Conservation (phyloP, 306 rosid genomes). For the Trifolium repens region DNA sequence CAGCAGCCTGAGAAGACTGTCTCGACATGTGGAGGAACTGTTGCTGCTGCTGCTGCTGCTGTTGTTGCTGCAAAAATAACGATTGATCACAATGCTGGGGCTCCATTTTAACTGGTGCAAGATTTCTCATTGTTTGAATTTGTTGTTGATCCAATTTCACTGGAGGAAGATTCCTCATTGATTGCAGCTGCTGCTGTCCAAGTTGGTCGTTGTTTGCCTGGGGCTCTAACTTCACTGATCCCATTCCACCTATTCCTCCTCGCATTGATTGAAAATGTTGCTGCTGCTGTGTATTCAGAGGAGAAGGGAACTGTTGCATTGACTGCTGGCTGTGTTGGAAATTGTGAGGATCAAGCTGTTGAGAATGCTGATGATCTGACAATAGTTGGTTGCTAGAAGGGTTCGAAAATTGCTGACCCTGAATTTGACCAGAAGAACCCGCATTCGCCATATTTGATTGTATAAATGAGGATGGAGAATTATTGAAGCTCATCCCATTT, state of each 20-base stretch:
- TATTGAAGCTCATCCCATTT: slow-evolving; percentile 71
- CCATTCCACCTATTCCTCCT: slow-evolving; percentile 72
- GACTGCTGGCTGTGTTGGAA: slow-evolving; percentile 87
- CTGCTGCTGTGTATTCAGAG: slow-evolving; percentile 66
- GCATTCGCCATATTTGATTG: slow-evolving; percentile 70
- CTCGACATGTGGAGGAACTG: slow-evolving; percentile 87
- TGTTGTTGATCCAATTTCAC: slow-evolving; percentile 89
- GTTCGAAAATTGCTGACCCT: slow-evolving; percentile 80
- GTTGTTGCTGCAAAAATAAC: slow-evolving; percentile 72
- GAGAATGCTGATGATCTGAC: slow-evolving; percentile 82
- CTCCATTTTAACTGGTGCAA: slow-evolving; percentile 74
- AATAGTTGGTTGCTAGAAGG: slow-evolving; percentile 71
- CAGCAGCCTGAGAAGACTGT: slow-evolving; percentile 86
- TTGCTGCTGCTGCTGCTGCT: slow-evolving; percentile 56
- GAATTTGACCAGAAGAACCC: slow-evolving; percentile 77
- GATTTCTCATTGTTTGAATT: slow-evolving; percentile 60
- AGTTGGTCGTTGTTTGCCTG: slow-evolving; percentile 76
- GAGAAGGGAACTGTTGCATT: slow-evolving; percentile 84
- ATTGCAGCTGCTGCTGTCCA: slow-evolving; percentile 72
- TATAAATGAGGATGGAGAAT: slow-evolving; percentile 63
- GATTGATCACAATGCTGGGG: slow-evolving; percentile 85
- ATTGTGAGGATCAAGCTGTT: slow-evolving; percentile 75
- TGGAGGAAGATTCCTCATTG: slow-evolving; percentile 65
- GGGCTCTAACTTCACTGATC: slow-evolving; percentile 84
- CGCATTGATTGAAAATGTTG: slow-evolving; percentile 83